These are phyloP conservation scores for Oligophagozyma castellii DNA, from an alignment of 1,139 yeast genomes.

Conservation along the genomic window DNA sequence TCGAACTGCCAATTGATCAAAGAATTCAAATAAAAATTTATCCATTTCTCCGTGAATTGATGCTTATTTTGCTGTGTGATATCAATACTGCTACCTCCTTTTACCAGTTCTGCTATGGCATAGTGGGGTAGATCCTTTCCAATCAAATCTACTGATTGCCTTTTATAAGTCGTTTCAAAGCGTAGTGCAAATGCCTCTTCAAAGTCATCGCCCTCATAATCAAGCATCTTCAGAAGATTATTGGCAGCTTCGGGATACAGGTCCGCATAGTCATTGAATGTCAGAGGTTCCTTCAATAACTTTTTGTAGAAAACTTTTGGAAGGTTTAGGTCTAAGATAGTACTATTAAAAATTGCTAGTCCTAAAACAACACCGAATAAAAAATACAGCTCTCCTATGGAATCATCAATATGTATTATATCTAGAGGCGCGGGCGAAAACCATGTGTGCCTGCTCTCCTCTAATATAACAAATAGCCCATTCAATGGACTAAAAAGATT, in stretches of 20 bases:
- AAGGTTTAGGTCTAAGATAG: constrained; percentile 65
- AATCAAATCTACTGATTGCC: constrained; percentile 25
- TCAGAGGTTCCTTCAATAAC: constrained; percentile 42
- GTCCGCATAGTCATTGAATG: constrained; percentile 49
- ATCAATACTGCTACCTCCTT: constrained; percentile 37
- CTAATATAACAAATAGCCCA: constrained; percentile 48
- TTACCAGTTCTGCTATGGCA: constrained; percentile 35
- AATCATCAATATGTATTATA: constrained; percentile 5
- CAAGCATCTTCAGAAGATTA: constrained; percentile 42
- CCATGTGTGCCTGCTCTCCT: constrained; percentile 67
- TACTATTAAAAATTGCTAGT: constrained; percentile 79
- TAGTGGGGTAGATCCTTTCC: constrained; percentile 8
- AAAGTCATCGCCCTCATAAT: constrained; percentile 34
- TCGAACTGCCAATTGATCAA: constrained; percentile 40
- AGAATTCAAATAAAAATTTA: constrained; percentile 43
- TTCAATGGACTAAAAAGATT: constrained; percentile 54
- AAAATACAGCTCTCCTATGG: constrained; percentile 37
- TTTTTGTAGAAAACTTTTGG: constrained; percentile 70
- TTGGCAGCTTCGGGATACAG: constrained; percentile 54
- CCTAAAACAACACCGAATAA: constrained; percentile 80
- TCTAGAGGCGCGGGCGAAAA: constrained; percentile 40
- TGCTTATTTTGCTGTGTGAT: constrained; percentile 48
- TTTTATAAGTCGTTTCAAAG: constrained; percentile 34
- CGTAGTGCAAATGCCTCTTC: constrained; percentile 33
- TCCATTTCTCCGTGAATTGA: constrained; percentile 49